A percentile compares a stretch with the other conserved stretches of the same genome.
Conservation (phyloP, 2,329 filamentous ascomycete genomes). For the Trichophyton schoenleinii region DNA sequence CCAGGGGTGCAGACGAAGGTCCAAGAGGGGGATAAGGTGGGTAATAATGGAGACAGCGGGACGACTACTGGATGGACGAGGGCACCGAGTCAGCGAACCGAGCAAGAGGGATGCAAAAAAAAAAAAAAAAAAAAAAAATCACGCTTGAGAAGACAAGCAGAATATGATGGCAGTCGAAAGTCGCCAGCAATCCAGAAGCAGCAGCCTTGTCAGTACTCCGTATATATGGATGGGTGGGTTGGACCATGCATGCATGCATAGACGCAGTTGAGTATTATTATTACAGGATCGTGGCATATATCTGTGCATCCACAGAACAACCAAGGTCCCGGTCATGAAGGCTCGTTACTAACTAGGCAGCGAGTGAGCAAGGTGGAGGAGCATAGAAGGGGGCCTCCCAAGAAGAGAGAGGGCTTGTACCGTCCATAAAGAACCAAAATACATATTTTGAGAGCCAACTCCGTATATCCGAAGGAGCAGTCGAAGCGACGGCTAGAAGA, state of each 20-base stretch:
- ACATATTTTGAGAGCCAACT: background rate
- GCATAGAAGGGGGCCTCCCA: background rate
- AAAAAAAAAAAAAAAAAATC: background rate
- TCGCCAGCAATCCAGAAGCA: background rate
- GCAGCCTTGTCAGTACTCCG: background rate
- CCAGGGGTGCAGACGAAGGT: background rate
- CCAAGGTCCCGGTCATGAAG: background rate
- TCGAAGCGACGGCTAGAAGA: no score
- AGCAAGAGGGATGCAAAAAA: background rate
- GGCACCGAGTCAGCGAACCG: background rate
- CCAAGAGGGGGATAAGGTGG: no score
- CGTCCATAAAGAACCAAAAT: background rate
- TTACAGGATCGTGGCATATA: slow-evolving; percentile 3
- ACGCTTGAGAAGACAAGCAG: background rate
- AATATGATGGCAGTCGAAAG: background rate
- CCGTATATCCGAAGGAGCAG: background rate
- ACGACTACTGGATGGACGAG: background rate
- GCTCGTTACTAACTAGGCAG: background rate
- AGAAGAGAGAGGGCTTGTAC: background rate
- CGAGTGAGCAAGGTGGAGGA: background rate
- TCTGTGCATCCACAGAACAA: background rate
- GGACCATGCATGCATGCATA: slow-evolving; percentile 1
- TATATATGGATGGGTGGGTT: background rate
- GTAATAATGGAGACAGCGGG: slow-evolving; percentile 1
- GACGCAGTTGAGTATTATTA: slow-evolving; percentile 2